These are phyloP conservation scores for Magnolia officinalis DNA, from an alignment of 164 flowering plant species.

Conservation along the genomic window DNA sequence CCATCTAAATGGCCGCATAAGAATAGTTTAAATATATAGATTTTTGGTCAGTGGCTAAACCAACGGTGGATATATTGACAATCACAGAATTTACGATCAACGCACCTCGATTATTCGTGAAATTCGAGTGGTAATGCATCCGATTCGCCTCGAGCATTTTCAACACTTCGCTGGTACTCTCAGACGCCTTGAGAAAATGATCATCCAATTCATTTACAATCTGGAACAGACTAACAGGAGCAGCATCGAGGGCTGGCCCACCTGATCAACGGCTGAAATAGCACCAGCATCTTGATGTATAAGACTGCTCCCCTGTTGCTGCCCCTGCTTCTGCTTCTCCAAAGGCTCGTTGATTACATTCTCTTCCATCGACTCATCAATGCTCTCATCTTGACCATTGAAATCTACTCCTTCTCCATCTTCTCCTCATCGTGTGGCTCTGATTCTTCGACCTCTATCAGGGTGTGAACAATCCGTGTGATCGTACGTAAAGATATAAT, in stretches of 20 bases:
- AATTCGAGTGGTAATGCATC: conserved; percentile 89
- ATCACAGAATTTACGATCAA: background rate
- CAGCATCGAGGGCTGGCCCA: conserved; percentile 8
- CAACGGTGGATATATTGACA: too few species aligned
- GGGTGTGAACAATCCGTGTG: background rate
- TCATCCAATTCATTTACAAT: conserved; percentile 62
- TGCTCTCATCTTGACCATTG: conserved; percentile 6
- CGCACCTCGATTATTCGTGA: conserved; percentile 75
- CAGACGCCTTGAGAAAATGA: conserved; percentile 74
- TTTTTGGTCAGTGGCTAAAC: too few species aligned
- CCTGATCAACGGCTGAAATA: conserved; percentile 31
- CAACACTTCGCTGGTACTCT: conserved; percentile 77
- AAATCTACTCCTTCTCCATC: conserved; percentile 15
- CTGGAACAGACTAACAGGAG: conserved; percentile 44
- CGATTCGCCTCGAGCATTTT: conserved; percentile 89
- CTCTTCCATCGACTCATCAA: conserved; percentile 19
- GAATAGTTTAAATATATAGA: too few species aligned
- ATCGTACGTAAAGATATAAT: background rate
- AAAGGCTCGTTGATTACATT: conserved; percentile 31
- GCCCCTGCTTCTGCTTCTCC: background rate
- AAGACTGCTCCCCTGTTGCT: conserved; percentile 8
- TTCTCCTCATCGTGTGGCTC: conserved; percentile 22
- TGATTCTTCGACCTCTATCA: conserved; percentile 28
- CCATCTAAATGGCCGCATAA: too few species aligned
- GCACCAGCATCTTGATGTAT: conserved; percentile 16